Percentiles rank a stretch among this genome's conserved stretches.
These are phyloP conservation scores for Danielozyma ontarioensis DNA, from an alignment of 805 yeast genomes.

Conservation along the genomic window DNA sequence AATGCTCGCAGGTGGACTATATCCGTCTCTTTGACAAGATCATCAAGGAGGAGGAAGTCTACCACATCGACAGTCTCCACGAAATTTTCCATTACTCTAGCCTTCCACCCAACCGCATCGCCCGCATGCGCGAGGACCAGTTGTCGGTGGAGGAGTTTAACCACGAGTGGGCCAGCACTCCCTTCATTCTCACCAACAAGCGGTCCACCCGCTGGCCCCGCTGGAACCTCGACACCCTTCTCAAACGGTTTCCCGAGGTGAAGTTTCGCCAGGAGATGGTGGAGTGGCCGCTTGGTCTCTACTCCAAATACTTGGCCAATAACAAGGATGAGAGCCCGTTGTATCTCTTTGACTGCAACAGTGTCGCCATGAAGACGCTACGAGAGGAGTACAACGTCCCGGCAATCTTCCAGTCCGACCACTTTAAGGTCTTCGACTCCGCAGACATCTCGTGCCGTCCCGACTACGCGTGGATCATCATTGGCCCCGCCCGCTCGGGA, in stretches of 20 bases:
- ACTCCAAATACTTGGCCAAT: conserved; percentile 51
- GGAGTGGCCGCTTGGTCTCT: conserved; percentile 65
- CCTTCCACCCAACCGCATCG: conserved; percentile 41
- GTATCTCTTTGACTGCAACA: conserved; percentile 78
- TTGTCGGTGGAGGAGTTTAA: conserved; percentile 46
- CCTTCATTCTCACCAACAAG: conserved; percentile 53
- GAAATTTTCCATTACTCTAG: conserved; percentile 3
- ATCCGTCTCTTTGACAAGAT: conserved; percentile 41
- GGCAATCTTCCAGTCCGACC: conserved; percentile 49
- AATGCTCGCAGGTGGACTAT: conserved; percentile 70
- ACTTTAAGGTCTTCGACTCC: conserved; percentile 49
- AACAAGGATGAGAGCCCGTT: conserved; percentile 82
- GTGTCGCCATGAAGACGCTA: conserved; percentile 58
- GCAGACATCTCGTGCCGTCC: conserved; percentile 54
- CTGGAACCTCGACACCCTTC: conserved; percentile 53
- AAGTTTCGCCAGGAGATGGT: conserved; percentile 82
- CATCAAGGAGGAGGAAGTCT: conserved; percentile 40
- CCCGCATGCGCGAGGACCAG: conserved; percentile 42
- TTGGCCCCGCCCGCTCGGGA: conserved; percentile 79
- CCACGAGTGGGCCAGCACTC: conserved; percentile 42
- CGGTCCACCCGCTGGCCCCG: conserved; percentile 50
- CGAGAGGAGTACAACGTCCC: conserved; percentile 53
- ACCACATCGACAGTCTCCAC: conserved; percentile 17
- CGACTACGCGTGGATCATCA: conserved; percentile 87
- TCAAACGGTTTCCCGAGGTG: conserved; percentile 50